A percentile compares a stretch with the other conserved stretches of the same genome.
Evolutionary conservation across 768 basidiomycete species (phyloP).

Genomic region (Termitomyces sp.): DNA sequence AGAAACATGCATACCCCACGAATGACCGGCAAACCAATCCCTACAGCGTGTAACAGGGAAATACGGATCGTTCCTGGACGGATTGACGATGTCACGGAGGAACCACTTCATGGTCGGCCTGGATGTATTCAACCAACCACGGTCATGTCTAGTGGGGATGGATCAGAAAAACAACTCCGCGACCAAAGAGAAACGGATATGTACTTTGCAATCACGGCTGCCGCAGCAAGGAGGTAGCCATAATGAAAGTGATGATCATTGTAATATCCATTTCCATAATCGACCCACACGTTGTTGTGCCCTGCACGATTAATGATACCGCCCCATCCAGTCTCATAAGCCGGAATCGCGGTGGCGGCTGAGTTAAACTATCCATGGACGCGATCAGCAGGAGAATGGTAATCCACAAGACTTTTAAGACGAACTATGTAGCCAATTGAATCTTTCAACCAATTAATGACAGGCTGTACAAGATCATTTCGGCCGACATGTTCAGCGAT

Average conservation of each 20-base stretch:
- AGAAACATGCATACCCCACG: conserved; percentile 22
- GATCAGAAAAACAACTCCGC: neutral
- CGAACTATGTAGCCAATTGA: conserved; percentile 22
- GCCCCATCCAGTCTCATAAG: conserved; percentile 30
- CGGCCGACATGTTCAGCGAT: conserved; percentile 29
- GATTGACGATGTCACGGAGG: conserved; percentile 29
- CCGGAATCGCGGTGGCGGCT: conserved; percentile 17
- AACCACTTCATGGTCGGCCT: conserved; percentile 21
- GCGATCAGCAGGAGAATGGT: neutral
- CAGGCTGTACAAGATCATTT: conserved; percentile 22
- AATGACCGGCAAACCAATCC: conserved; percentile 33
- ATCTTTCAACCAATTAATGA: conserved; percentile 19
- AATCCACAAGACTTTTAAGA: neutral
- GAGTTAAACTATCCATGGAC: conserved; percentile 14
- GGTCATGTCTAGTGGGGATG: conserved; percentile 16
- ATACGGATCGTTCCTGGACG: conserved; percentile 23
- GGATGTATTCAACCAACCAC: conserved; percentile 21
- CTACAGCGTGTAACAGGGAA: conserved; percentile 26
- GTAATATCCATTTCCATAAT: conserved; percentile 31
- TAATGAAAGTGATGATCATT: conserved; percentile 33
- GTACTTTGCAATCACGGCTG: conserved; percentile 27
- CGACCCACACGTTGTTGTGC: conserved; percentile 22
- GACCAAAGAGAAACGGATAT: neutral
- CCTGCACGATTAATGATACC: conserved; percentile 28
- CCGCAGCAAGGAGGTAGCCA: conserved; percentile 26